phyloP scores from a whole-genome alignment of 306 rosid species.

The Styphnolobium japonicum region DNA sequence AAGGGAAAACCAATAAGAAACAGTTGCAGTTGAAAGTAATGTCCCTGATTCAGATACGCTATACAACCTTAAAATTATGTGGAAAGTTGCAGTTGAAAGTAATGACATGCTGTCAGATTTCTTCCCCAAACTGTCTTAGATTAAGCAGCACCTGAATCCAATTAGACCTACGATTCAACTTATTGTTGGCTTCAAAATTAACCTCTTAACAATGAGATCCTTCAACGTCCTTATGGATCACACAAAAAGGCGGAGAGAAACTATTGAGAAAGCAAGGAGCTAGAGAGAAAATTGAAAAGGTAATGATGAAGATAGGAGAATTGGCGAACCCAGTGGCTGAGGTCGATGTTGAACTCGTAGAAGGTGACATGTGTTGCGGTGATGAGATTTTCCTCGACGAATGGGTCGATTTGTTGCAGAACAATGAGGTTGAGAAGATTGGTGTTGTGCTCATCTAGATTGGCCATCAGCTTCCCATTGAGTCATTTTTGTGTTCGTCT shows the following conservation, averaged over 20 bases:
- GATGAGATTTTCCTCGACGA: slow-evolving; percentile 35
- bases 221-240: slow-evolving; percentile 31
- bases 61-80: no score
- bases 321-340: slow-evolving; percentile 32
- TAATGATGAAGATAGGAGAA: background rate
- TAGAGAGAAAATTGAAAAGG: background rate
- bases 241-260: background rate
- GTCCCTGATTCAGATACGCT: no score
- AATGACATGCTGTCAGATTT: no score
- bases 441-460: slow-evolving; percentile 37
- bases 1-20: no score
- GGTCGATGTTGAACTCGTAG: slow-evolving; percentile 34
- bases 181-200: no score
- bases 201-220: slow-evolving; percentile 39
- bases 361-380: slow-evolving; percentile 39
- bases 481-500: slow-evolving; percentile 1
- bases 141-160: no score
- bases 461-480: slow-evolving; percentile 38
- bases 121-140: no score
- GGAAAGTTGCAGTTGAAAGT: no score
- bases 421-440: slow-evolving; percentile 34
- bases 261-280: background rate
- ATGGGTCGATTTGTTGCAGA: slow-evolving; percentile 35
- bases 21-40: no score
- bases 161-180: no score